Conservation (phyloP, 2,329 filamentous ascomycete species). For the Alternaria longipes region DNA sequence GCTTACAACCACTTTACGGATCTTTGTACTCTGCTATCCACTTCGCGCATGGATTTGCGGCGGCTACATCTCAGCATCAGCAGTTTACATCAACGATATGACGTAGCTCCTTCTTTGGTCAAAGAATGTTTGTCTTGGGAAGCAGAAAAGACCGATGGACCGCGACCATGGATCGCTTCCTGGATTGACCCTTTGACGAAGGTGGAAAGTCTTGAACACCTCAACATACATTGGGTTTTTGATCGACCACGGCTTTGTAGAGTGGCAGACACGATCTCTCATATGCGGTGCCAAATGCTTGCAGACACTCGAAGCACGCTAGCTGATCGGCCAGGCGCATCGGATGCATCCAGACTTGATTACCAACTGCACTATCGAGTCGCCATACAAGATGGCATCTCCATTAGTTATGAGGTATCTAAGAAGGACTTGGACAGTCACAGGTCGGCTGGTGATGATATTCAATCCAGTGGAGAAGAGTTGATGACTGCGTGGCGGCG, state of each 20-base stretch:
- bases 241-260: slow-evolving; percentile 22
- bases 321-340: not conserved
- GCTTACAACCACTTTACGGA: slow-evolving; percentile 34
- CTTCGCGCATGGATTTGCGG: slow-evolving; percentile 26
- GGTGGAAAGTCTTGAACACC: slow-evolving; percentile 20
- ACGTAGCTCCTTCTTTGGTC: slow-evolving; percentile 12
- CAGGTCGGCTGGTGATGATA: not conserved
- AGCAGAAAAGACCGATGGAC: slow-evolving; percentile 10
- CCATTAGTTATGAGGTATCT: slow-evolving; percentile 1
- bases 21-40: slow-evolving; percentile 33
- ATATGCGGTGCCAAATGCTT: slow-evolving; percentile 28
- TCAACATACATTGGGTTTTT: slow-evolving; percentile 29
- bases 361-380: slow-evolving; percentile 11
- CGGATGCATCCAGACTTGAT: slow-evolving; percentile 1
- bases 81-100: slow-evolving; percentile 16
- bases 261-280: slow-evolving; percentile 22
- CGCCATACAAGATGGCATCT: not conserved
- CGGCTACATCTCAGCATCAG: slow-evolving; percentile 29
- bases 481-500: slow-evolving; percentile 6
- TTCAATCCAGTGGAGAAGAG: not conserved
- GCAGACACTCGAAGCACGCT: not conserved
- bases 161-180: slow-evolving; percentile 19
- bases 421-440: not conserved
- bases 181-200: slow-evolving; percentile 33
- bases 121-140: slow-evolving; percentile 25